Percentiles rank a stretch among this genome's conserved stretches.
Evolutionary conservation across 495 filamentous ascomycete species (phyloP).

Genomic region (Bacidia rubella): DNA sequence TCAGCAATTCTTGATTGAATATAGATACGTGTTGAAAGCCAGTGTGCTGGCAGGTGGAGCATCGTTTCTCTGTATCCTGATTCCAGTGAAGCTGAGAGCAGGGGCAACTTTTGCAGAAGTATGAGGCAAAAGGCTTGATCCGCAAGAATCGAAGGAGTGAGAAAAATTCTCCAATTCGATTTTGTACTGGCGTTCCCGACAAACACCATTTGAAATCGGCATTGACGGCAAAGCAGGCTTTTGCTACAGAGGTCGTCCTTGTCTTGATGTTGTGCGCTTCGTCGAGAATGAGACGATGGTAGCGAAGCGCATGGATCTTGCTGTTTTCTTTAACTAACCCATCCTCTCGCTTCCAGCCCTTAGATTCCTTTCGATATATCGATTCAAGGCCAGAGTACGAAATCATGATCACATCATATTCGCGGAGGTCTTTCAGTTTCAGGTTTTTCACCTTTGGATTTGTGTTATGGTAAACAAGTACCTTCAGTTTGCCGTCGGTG

Average conservation of each 20-base stretch:
- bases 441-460: conserved; percentile 70
- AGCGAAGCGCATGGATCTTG: conserved; percentile 68
- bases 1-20: conserved; percentile 91
- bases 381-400: conserved; percentile 91
- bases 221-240: conserved; percentile 80
- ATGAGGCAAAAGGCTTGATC: conserved; percentile 75
- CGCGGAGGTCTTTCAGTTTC: conserved; percentile 54
- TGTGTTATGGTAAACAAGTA: conserved; percentile 77
- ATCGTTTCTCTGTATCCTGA: conserved; percentile 51
- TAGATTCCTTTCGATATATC: conserved; percentile 80
- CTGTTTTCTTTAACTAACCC: conserved; percentile 70
- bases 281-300: conserved; percentile 85
- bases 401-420: conserved; percentile 88
- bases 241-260: conserved; percentile 60
- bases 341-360: conserved; percentile 72
- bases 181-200: conserved; percentile 86
- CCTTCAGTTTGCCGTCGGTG: conserved; percentile 76
- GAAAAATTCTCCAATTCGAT: conserved; percentile 94
- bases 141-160: conserved; percentile 84
- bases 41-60: conserved; percentile 49
- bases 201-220: conserved; percentile 88
- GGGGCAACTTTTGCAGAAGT: conserved; percentile 74
- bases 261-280: conserved; percentile 95
- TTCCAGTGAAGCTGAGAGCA: conserved; percentile 78
- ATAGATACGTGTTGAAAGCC: conserved; percentile 82